Conservation (phyloP, 225 moss, liverwort and hornwort genomes). For the Antitrichia curtipendula region DNA sequence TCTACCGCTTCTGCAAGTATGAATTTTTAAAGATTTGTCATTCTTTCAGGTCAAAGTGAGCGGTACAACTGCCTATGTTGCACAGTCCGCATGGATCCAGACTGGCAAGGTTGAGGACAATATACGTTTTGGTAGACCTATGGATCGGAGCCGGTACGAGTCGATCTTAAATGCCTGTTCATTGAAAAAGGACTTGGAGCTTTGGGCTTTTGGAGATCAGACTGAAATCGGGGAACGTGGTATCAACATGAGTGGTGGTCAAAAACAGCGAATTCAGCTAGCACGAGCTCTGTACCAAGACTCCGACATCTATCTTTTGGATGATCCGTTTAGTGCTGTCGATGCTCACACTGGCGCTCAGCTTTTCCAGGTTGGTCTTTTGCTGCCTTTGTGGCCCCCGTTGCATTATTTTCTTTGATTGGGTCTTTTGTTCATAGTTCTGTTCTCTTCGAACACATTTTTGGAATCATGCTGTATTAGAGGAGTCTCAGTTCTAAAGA, state of each 20-base stretch:
- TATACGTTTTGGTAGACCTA: slow-evolving; percentile 40
- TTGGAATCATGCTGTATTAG: background rate
- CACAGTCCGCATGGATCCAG: slow-evolving; percentile 74
- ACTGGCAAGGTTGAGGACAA: slow-evolving; percentile 57
- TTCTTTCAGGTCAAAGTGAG: slow-evolving; percentile 31
- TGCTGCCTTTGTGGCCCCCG: background rate
- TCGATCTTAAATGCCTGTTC: slow-evolving; percentile 36
- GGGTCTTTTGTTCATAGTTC: background rate
- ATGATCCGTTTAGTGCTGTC: slow-evolving; percentile 72
- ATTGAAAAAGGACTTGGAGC: slow-evolving; percentile 49
- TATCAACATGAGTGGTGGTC: slow-evolving; percentile 76
- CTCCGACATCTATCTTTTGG: slow-evolving; percentile 54
- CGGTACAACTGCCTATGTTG: slow-evolving; percentile 55
- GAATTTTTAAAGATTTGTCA: background rate
- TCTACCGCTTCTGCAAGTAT: background rate
- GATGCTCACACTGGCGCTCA: slow-evolving; percentile 66
- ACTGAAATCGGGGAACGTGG: slow-evolving; percentile 86
- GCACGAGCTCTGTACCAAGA: slow-evolving; percentile 70
- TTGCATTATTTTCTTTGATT: background rate
- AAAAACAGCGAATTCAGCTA: slow-evolving; percentile 73
- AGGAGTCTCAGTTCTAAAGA: background rate
- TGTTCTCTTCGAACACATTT: background rate
- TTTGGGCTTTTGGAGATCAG: slow-evolving; percentile 55
- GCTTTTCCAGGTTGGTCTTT: slow-evolving; percentile 31
- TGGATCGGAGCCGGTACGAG: slow-evolving; percentile 33